These are phyloP conservation scores for Cenchrus americanus DNA, from an alignment of 176 grass and related monocot genomes.

Conservation along the genomic window DNA sequence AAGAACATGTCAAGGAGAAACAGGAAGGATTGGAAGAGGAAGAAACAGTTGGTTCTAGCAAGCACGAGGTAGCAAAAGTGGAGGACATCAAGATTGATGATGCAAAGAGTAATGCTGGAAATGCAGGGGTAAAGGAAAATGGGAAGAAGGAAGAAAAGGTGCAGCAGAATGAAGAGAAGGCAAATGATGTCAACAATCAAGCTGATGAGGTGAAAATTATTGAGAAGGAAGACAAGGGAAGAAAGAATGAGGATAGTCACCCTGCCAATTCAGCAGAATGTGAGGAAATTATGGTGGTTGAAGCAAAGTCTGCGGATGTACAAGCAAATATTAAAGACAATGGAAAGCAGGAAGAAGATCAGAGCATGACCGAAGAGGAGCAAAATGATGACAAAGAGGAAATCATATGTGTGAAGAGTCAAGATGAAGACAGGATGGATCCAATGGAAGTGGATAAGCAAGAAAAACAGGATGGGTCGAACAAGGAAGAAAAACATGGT, in stretches of 20 bases:
- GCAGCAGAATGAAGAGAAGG: not conserved
- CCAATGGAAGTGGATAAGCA: not conserved
- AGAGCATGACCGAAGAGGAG: slow-evolving; percentile 10
- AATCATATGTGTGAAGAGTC: not conserved
- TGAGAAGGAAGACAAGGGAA: not conserved
- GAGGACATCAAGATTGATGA: no score
- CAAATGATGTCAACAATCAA: not conserved
- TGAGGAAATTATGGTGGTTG: slow-evolving; percentile 13
- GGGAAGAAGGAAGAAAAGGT: not conserved
- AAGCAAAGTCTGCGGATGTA: not conserved
- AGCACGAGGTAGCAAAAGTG: not conserved
- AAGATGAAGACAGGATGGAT: slow-evolving; percentile 3
- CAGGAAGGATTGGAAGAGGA: slow-evolving; percentile 15
- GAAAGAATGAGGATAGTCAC: not conserved
- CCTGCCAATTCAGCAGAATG: not conserved
- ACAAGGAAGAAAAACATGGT: not conserved
- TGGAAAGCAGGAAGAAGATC: slow-evolving; percentile 6
- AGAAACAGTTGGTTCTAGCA: not conserved
- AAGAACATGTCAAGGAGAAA: not conserved
- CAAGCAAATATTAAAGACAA: slow-evolving; percentile 15
- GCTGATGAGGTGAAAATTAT: not conserved
- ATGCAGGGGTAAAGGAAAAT: no score
- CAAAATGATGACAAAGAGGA: not conserved
- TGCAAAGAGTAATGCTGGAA: no score
- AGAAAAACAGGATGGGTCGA: slow-evolving; percentile 26